A percentile compares a stretch with the other conserved stretches of the same genome.
phyloP scores from a whole-genome alignment of 1,139 yeast genomes.

The Suhomyces ambrosiae region DNA sequence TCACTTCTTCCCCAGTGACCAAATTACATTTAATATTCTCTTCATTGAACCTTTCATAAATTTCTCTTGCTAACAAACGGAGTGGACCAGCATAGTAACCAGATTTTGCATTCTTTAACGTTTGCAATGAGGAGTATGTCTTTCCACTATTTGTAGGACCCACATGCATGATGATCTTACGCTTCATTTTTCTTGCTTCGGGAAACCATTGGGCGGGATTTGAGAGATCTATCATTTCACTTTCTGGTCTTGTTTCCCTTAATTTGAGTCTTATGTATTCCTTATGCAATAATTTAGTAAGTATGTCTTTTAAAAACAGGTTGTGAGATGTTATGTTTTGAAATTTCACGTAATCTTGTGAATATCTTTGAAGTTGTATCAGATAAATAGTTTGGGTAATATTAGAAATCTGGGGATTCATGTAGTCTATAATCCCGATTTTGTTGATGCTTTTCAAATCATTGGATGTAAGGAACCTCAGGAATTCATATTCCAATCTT shows the following conservation, averaged over 20 bases:
- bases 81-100: constrained; percentile 97
- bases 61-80: constrained; percentile 85
- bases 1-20: constrained; percentile 91
- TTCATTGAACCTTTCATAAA: constrained; percentile 74
- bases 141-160: constrained; percentile 99
- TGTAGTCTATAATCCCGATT: constrained; percentile 24
- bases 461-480: constrained; percentile 1
- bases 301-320: constrained; percentile 24
- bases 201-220: constrained; percentile 91
- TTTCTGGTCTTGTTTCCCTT: constrained; percentile 16
- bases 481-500: constrained; percentile 8
- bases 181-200: constrained; percentile 73
- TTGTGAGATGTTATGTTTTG: constrained; percentile 20
- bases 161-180: constrained; percentile 84
- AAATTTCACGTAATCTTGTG: constrained; percentile 22
- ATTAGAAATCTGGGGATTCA: constrained; percentile 33
- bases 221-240: constrained; percentile 49
- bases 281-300: constrained; percentile 30
- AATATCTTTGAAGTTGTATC: constrained; percentile 23
- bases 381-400: constrained; percentile 22
- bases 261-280: constrained; percentile 22
- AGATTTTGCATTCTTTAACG: constrained; percentile 64
- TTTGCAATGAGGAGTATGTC: constrained; percentile 78
- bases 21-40: constrained; percentile 76
- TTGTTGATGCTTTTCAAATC: constrained; percentile 1